Conservation (phyloP, 1,284 basidiomycete genomes). For the Ustilago hordei region DNA sequence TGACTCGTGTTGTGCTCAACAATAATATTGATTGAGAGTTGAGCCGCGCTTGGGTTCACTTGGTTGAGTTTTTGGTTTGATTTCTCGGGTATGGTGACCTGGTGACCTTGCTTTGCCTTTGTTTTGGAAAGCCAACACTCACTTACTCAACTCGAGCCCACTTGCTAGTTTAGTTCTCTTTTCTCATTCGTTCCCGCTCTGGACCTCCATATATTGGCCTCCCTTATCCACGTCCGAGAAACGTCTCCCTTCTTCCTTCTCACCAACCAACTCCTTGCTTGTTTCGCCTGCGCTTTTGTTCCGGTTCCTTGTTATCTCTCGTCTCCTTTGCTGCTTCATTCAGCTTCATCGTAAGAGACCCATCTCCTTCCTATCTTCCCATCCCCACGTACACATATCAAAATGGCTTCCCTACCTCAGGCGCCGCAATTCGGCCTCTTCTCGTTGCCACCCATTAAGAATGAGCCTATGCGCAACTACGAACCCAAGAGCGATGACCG, state of each 20-base stretch:
- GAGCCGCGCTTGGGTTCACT: slow-evolving; percentile 15
- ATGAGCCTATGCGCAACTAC: slow-evolving; percentile 75
- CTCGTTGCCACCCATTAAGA: slow-evolving; percentile 62
- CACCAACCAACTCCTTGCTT: slow-evolving; percentile 4
- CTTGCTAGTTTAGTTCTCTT: neutral
- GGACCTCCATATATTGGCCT: slow-evolving; percentile 7
- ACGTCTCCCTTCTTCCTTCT: neutral
- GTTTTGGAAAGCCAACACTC: neutral
- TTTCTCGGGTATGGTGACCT: slow-evolving; percentile 27
- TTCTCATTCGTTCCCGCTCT: slow-evolving; percentile 9
- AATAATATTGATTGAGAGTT: slow-evolving; percentile 2
- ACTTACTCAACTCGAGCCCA: neutral
- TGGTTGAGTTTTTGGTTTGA: neutral
- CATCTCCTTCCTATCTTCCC: neutral
- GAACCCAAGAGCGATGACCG: slow-evolving; percentile 84
- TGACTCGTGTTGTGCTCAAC: slow-evolving; percentile 1
- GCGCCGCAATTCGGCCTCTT: slow-evolving; percentile 55
- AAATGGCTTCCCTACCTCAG: slow-evolving; percentile 53
- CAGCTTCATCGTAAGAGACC: neutral
- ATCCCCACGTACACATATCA: slow-evolving; percentile 6
- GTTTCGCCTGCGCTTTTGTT: slow-evolving; percentile 1
- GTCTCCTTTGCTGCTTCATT: slow-evolving; percentile 5
- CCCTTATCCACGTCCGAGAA: neutral
- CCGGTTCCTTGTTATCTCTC: neutral
- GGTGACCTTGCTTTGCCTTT: neutral